Evolutionary conservation across 1,139 yeast species (phyloP).

Genomic region (Pichia sp.): DNA sequence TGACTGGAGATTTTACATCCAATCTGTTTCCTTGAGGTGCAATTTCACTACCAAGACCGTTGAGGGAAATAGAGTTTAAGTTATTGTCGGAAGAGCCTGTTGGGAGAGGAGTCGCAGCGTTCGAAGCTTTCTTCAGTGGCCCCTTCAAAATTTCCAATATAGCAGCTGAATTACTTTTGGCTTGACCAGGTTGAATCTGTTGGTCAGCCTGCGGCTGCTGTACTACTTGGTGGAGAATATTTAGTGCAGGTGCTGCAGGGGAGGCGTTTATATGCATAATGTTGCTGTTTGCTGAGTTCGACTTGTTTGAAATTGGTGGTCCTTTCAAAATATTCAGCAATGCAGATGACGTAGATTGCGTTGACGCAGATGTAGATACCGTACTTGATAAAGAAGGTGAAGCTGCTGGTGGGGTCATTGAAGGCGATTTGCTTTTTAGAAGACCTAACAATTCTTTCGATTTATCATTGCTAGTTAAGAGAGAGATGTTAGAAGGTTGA

Average conservation of each 20-base stretch:
- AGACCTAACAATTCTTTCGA: conserved; percentile 13
- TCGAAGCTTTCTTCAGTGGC: not conserved
- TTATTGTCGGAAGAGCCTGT: not conserved
- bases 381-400: conserved; percentile 8
- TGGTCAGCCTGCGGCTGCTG: not conserved
- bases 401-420: conserved; percentile 13
- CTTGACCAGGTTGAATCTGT: not conserved
- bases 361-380: conserved; percentile 13
- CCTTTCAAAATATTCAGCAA: conserved; percentile 19
- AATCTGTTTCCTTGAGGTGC: not conserved
- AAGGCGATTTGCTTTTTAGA: not conserved
- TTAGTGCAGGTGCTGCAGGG: not conserved
- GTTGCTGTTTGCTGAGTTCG: not conserved
- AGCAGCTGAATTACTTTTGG: conserved; percentile 1
- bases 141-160: conserved; percentile 4
- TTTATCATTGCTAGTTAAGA: not conserved
- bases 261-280: not conserved
- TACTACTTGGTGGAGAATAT: not conserved
- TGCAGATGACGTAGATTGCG: conserved; percentile 13
- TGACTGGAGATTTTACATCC: not conserved
- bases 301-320: conserved; percentile 6
- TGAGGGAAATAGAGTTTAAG: not conserved
- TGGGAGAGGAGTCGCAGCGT: not conserved
- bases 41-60: not conserved
- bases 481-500: not conserved